Evolutionary conservation across 2,329 filamentous ascomycete genomes (phyloP), one percentile per base, ranked within the genome.

Genomic region (Epichloe coenophiala): DNA sequence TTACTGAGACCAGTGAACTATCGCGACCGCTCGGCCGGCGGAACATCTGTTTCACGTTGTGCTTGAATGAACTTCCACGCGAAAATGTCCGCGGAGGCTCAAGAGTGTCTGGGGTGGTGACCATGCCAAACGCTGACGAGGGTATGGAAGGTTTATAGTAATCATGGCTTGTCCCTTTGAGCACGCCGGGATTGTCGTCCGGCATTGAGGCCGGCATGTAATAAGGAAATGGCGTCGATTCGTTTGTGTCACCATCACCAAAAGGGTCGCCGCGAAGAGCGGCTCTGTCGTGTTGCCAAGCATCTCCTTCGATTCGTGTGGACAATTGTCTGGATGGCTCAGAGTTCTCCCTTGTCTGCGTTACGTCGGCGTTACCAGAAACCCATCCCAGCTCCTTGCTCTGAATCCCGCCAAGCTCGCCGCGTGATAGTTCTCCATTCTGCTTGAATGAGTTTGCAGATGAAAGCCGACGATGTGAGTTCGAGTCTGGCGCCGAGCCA

Each of bases 81-180:
- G 65, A 65, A 27, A 60, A 54, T 19, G 62, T 60, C 12, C 59
- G 35, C 43, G 21, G 7, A 12, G 44, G 27, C 49, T 48, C 36
- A 36, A 47, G 3, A 21, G 41, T 17, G 17, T 60, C 57, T 19
- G 62, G 58, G 12, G 59, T 56, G 9, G 62, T 54, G 12, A 61
- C 57, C 67, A 70, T 69, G 54, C 67, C 68, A 53, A 70, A 70
- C 5, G 66, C 67, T 48, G 68, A 65, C 3, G 67, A 68, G 2
- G 68, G 68, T 43, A 71, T 64, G 3, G 64, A 64, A 12, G 65
- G 62, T 45, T 66, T 68, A 55, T 71, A 71, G 53, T 71, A 71
- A 51, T 70, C 67, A 42, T 67, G 66, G 48, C 61, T 71, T 39
- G 61, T 65, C 38, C 64, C 67, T 50, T 57, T 61, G 42, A 66